Base-by-base conservation (phyloP, 805 yeast genomes). In the Hyphopichia homilentoma region DNA sequence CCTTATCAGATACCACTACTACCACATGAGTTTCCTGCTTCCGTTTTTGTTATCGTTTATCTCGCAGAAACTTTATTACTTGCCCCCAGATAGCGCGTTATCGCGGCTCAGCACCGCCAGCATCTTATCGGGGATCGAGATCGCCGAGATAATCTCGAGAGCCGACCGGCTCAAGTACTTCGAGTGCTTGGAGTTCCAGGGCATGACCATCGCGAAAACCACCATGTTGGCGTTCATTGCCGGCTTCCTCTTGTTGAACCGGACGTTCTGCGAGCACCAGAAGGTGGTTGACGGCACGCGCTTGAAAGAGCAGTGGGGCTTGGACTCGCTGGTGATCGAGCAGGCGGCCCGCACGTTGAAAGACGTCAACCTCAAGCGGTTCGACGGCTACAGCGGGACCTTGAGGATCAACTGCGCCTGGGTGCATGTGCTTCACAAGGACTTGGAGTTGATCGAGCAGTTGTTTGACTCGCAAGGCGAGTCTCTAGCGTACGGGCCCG, bases 351-450 rank as follows among this genome's bases (percentile, higher is more conserved):
- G 11, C 9, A 5, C 13, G 4, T n/a, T 30, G 11, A 24, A n/a
- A 11, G 12, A n/a, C 31, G 5, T 15, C 29, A 23, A 17, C 4
- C 12, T 29, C 24, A 11, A 38, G 32, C 28, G 38, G 27, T 13
- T 29, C 3, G 36, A n/a, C 5, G 30, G 20, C 2, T 24, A 36
- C 5, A 34, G 33, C 21, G 41, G 41, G 2, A 38, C 41, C 15
- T 24, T 32, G 21, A 34, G 41, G 32, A 27, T 38, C 7, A 31
- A 32, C 9, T 14, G 39, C 14, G 32, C 26, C 26, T 38, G 41
- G 41, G 21, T 32, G 3, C 38, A 38, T 15, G 25, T 33, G 8
- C 30, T 38, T 15, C 25, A 32, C 19, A 34, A 38, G 25, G 41
- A 38, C 22, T 29, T 38, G 19, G 30, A 3, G 5, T 15, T 12